Evolutionary conservation across 179 eudicot genomes (phyloP), one percentile per base, ranked within the genome.

Genomic region (Pouteria campechiana): DNA sequence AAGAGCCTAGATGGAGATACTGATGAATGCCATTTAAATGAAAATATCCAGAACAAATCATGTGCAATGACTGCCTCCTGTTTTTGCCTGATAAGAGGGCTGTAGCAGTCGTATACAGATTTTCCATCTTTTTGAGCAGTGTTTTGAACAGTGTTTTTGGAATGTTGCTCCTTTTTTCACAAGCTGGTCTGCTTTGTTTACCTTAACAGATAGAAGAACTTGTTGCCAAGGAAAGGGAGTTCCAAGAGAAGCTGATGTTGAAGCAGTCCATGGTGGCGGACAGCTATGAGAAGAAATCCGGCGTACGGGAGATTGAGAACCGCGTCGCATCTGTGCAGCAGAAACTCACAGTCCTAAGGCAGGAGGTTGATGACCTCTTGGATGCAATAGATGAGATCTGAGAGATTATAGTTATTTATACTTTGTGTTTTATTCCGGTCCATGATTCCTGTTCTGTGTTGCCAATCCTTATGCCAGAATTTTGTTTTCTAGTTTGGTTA

Each of bases 321-420:
- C 81, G 95, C 20, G 67, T 81, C 16, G 78, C 95, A 34, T 43
- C 76, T 15, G 62, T 73, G 58, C 96, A 82, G 72, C 98, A 87
- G 68, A 90, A 69, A 60, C 61, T 82, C 16, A 46, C 77, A 24
- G 48, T 67, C 14, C 63, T 87, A 77, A 82, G 74, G 65, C 78
- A 76, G 60, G 98, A 90, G 38, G 84, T 90, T 42, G 85, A 86
- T 39, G 90, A 79, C 58, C 87, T 86, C 50, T 68, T 90, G 13
- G 98, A 90, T 38, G 62, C 70, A 31, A 54, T 86, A 13, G 95
- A 76, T 48, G 93, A 66, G 67, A 78, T 90, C 31, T 84, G 73
- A 50, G 24, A 34, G 30, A 14, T 9, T 21, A 9, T 34, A n/a
- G n/a, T n/a, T n/a, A n/a, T n/a, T n/a, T n/a, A n/a, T n/a, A n/a